Conservation (phyloP, 1,284 basidiomycete species). For the Trametes versicolor region DNA sequence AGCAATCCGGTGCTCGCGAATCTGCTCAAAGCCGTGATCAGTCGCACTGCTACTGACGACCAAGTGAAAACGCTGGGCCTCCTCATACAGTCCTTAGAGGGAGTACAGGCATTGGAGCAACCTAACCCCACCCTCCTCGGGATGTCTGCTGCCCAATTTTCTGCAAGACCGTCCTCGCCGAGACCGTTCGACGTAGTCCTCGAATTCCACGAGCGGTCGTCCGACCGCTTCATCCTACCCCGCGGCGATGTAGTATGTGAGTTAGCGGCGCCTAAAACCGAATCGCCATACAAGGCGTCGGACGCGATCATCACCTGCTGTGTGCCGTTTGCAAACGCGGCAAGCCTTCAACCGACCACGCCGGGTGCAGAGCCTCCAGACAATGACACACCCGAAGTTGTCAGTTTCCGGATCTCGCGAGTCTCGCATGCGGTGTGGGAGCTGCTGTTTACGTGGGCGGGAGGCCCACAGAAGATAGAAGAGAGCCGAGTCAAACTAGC, state of each 20-base stretch:
- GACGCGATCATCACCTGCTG: conserved; percentile 33
- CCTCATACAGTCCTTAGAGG: conserved; percentile 66
- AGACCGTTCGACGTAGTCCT: conserved; percentile 69
- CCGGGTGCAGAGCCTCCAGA: conserved; percentile 23
- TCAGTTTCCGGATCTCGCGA: conserved; percentile 58
- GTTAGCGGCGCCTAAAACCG: conserved; percentile 37
- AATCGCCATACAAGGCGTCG: conserved; percentile 29
- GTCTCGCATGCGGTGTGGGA: conserved; percentile 61
- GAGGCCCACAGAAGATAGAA: conserved; percentile 55
- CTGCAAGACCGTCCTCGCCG: conserved; percentile 20
- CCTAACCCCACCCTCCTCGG: conserved; percentile 11
- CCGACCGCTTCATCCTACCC: conserved; percentile 72
- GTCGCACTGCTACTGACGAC: conserved; percentile 64
- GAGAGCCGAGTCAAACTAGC: conserved; percentile 54
- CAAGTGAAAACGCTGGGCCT: conserved; percentile 71
- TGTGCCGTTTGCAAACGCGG: conserved; percentile 18
- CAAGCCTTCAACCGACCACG: conserved; percentile 29
- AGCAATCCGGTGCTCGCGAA: conserved; percentile 71
- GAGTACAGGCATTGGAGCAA: conserved; percentile 23
- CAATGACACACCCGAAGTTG: conserved; percentile 45
- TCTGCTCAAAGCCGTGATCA: conserved; percentile 67
- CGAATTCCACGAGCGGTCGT: conserved; percentile 69
- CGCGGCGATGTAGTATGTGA: conserved; percentile 63
- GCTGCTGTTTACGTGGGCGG: conserved; percentile 64
- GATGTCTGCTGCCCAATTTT: conserved; percentile 36